These are phyloP conservation scores for Desmodesmus armatus DNA, from an alignment of 139 green algal species.

Conservation along the genomic window DNA sequence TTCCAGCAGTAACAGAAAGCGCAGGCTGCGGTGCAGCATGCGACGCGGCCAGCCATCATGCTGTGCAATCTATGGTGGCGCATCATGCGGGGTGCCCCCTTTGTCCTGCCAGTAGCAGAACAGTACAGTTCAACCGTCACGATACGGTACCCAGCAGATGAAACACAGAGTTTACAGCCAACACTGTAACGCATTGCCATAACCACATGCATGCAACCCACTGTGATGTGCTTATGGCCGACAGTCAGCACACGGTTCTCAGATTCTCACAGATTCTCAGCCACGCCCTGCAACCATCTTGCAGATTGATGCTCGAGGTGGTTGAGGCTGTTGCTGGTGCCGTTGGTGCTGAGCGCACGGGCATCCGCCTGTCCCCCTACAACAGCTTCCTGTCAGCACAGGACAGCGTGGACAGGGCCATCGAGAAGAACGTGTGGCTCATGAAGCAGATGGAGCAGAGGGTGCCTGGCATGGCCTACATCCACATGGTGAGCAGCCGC, in stretches of 20 bases:
- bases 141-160: too few species aligned
- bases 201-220: neutral
- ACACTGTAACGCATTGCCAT: neutral
- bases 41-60: neutral
- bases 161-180: neutral
- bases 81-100: neutral
- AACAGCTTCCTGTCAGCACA: slow-evolving; percentile 54
- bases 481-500: slow-evolving; percentile 71
- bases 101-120: neutral
- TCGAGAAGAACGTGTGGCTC: slow-evolving; percentile 68
- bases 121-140: neutral
- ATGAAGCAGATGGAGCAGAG: slow-evolving; percentile 74
- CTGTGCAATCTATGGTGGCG: neutral
- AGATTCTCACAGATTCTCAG: neutral
- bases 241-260: neutral
- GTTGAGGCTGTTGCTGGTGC: slow-evolving; percentile 61
- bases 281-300: neutral
- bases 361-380: slow-evolving; percentile 77
- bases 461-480: slow-evolving; percentile 68
- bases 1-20: neutral
- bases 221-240: neutral
- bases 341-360: slow-evolving; percentile 70
- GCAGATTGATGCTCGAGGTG: slow-evolving; percentile 67
- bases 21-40: neutral
- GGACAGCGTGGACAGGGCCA: slow-evolving; percentile 46